phyloP scores from a whole-genome alignment of 306 rosid species.

The Prunus campanulata region DNA sequence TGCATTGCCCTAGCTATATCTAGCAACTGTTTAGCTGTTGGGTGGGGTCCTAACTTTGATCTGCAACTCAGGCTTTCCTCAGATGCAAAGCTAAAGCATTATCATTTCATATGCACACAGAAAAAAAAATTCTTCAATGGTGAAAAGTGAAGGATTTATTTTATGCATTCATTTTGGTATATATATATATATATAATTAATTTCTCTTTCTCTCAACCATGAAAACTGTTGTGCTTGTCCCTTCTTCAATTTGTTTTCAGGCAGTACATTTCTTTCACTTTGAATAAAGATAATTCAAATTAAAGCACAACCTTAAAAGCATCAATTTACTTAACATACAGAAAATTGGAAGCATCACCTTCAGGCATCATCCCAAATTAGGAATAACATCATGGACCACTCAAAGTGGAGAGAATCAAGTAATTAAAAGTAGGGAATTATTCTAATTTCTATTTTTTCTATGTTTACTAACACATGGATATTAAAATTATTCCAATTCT shows the following conservation, averaged over 20 bases:
- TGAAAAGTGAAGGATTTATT: too few relatives aligned
- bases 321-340: background rate
- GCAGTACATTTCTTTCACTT: background rate
- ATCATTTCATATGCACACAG: too few relatives aligned
- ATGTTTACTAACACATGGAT: too few relatives aligned
- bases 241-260: background rate
- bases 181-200: background rate
- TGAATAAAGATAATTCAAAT: background rate
- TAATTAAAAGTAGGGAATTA: too few relatives aligned
- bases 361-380: background rate
- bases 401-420: background rate
- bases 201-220: background rate
- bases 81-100: too few relatives aligned
- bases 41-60: background rate
- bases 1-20: background rate
- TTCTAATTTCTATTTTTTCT: too few relatives aligned
- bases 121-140: too few relatives aligned
- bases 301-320: background rate
- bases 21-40: background rate
- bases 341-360: background rate
- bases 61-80: too few relatives aligned
- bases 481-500: too few relatives aligned
- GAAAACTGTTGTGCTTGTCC: background rate
- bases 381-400: background rate
- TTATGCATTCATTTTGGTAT: too few relatives aligned